A percentile compares a stretch with the other conserved stretches of the same genome.
phyloP scores from a whole-genome alignment of 225 moss, liverwort and hornwort species.

The Pseudisothecium myosuroides region DNA sequence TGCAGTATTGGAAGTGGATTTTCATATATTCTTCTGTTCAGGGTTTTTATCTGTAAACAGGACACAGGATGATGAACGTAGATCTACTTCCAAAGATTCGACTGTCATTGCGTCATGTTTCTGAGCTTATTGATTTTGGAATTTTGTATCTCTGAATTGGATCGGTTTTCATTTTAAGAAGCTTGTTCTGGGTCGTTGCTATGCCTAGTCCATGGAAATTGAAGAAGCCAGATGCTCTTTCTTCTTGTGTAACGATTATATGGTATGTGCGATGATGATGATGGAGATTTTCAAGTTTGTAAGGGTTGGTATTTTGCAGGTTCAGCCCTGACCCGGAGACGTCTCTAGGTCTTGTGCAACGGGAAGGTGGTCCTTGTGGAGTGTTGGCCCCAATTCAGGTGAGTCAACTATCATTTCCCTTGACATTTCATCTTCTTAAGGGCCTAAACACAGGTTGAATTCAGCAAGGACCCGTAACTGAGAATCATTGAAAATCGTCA shows the following conservation, averaged over 20 bases:
- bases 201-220: not conserved
- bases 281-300: not conserved
- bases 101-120: not conserved
- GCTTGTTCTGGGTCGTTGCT: not conserved
- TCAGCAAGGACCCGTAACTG: not conserved
- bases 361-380: slow-evolving; percentile 97
- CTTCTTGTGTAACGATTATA: not conserved
- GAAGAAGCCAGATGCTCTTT: not conserved
- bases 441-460: not conserved
- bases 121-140: not conserved
- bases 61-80: not conserved
- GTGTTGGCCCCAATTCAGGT: slow-evolving; percentile 99
- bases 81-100: not conserved
- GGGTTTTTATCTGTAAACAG: not conserved
- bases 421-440: not conserved
- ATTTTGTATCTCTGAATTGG: not conserved
- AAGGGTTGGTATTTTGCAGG: slow-evolving; percentile 29
- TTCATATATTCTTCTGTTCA: not conserved
- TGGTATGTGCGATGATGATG: not conserved
- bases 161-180: not conserved
- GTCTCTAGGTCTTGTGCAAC: slow-evolving; percentile 88
- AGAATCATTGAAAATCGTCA: not conserved
- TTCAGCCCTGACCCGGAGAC: slow-evolving; percentile 95
- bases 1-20: not conserved
- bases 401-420: not conserved